Percentiles rank a stretch among this genome's conserved stretches.
Conservation (phyloP, 2,329 filamentous ascomycete genomes). For the Colletotrichum orbiculare region DNA sequence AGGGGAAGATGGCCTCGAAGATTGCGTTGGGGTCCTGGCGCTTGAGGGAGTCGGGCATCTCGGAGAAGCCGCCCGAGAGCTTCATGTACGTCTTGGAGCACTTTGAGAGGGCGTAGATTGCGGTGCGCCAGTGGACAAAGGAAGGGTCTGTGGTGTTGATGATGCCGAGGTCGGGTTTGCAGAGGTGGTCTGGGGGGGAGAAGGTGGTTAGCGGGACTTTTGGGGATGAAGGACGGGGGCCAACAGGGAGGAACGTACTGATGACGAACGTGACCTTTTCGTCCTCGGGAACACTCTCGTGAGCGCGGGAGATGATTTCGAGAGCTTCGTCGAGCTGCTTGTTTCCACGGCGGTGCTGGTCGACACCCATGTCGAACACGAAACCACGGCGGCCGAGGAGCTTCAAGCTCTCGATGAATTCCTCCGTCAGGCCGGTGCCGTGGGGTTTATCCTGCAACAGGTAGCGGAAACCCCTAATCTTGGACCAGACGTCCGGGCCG, state of each 20-base stretch:
- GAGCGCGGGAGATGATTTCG: conserved; percentile 75
- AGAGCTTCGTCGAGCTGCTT: conserved; percentile 78
- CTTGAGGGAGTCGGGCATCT: conserved; percentile 72
- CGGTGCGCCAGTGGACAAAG: conserved; percentile 76
- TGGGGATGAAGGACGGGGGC: not conserved
- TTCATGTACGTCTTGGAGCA: conserved; percentile 84
- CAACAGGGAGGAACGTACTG: conserved; percentile 59
- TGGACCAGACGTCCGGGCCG: conserved; percentile 70
- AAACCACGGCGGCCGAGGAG: conserved; percentile 72
- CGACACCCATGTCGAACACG: conserved; percentile 86
- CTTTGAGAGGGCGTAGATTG: conserved; percentile 74
- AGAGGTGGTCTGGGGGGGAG: conserved; percentile 77
- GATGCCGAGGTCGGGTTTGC: conserved; percentile 83
- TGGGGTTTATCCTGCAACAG: conserved; percentile 81
- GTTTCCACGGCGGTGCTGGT: conserved; percentile 80
- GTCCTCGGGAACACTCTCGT: conserved; percentile 68
- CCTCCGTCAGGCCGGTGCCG: conserved; percentile 71
- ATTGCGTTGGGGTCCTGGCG: conserved; percentile 64
- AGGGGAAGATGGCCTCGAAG: conserved; percentile 73
- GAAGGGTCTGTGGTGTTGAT: conserved; percentile 67
- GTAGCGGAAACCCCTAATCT: conserved; percentile 84
- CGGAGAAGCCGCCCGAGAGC: conserved; percentile 84
- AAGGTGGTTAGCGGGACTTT: conserved; percentile 3
- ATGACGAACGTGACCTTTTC: conserved; percentile 75
- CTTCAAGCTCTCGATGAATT: conserved; percentile 74